Evolutionary conservation across 345 rosid species (phyloP).

Genomic region (Populus tremula): DNA sequence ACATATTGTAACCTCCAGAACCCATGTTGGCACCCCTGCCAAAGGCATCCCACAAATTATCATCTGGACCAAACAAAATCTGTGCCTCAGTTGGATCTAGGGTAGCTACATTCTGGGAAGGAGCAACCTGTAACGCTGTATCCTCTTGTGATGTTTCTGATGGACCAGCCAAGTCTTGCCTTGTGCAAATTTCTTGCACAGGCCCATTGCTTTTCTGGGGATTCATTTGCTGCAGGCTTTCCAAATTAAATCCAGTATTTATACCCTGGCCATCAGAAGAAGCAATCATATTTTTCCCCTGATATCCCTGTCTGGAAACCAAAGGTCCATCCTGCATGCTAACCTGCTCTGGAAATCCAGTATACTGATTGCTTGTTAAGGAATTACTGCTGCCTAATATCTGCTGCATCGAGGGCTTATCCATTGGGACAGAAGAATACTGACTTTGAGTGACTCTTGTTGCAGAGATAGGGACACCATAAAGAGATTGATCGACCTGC

Average conservation of each 20-base stretch:
- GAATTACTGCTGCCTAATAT: conserved; percentile 49
- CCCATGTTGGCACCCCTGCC: conserved; percentile 47
- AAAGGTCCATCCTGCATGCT: conserved; percentile 43
- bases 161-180: conserved; percentile 38
- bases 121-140: conserved; percentile 26
- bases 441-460: conserved; percentile 44
- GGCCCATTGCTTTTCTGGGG: conserved; percentile 35
- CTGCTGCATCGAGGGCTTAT: conserved; percentile 42
- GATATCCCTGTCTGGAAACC: conserved; percentile 50
- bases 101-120: conserved; percentile 55
- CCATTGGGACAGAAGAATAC: conserved; percentile 49
- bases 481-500: conserved; percentile 65
- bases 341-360: conserved; percentile 44
- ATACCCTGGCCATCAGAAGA: conserved; percentile 39
- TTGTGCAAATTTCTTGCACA: conserved; percentile 39
- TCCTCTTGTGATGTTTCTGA: conserved; percentile 46
- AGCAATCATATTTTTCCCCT: conserved; percentile 35
- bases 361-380: conserved; percentile 43
- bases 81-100: conserved; percentile 90
- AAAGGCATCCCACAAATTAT: conserved; percentile 76
- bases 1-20: conserved; percentile 42
- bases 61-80: conserved; percentile 88
- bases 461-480: conserved; percentile 55
- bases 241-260: conserved; percentile 40
- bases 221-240: conserved; percentile 42